Percentiles rank a stretch among this genome's conserved stretches.
Evolutionary conservation across 768 basidiomycete species (phyloP).

Genomic region (Mycena galopus): DNA sequence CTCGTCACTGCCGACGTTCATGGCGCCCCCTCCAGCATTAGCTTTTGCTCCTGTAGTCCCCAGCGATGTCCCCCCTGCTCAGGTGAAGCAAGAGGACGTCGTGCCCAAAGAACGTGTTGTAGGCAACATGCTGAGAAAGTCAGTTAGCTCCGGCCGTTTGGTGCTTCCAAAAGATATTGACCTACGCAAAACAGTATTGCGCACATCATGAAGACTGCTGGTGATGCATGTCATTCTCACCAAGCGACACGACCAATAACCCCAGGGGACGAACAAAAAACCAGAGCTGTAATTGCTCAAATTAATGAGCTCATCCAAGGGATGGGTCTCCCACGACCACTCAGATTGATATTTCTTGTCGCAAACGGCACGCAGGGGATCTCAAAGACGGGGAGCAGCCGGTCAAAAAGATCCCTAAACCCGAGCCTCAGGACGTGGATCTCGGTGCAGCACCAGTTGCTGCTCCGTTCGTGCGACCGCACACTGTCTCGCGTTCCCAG

Average conservation of each 20-base stretch:
- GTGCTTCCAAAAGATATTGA: slow-evolving; percentile 30
- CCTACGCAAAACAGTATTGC: slow-evolving; percentile 62
- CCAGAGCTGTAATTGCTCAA: slow-evolving; percentile 33
- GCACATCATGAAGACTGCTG: slow-evolving; percentile 70
- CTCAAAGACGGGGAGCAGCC: slow-evolving; percentile 33
- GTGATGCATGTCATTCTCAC: slow-evolving; percentile 55
- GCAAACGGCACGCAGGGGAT: slow-evolving; percentile 37
- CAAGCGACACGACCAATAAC: slow-evolving; percentile 37
- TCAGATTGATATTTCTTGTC: slow-evolving; percentile 24
- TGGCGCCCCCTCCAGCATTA: slow-evolving; percentile 43
- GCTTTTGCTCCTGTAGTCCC: slow-evolving; percentile 11
- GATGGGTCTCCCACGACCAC: slow-evolving; percentile 33
- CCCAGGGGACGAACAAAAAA: slow-evolving; percentile 37
- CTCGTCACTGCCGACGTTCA: slow-evolving; percentile 34
- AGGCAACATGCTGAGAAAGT: slow-evolving; percentile 68
- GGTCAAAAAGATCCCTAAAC: slow-evolving; percentile 33
- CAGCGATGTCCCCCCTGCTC: not conserved
- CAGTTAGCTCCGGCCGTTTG: slow-evolving; percentile 39
- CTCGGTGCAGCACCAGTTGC: slow-evolving; percentile 25
- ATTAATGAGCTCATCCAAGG: slow-evolving; percentile 33
- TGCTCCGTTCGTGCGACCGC: slow-evolving; percentile 22
- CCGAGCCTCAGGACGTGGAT: slow-evolving; percentile 37
- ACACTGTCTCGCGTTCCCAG: slow-evolving; percentile 30
- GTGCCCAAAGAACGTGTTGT: slow-evolving; percentile 50
- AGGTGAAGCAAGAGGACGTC: slow-evolving; percentile 41